Evolutionary conservation across 2,329 filamentous ascomycete genomes (phyloP).

Genomic region (Colletotrichum gloeosporioides): DNA sequence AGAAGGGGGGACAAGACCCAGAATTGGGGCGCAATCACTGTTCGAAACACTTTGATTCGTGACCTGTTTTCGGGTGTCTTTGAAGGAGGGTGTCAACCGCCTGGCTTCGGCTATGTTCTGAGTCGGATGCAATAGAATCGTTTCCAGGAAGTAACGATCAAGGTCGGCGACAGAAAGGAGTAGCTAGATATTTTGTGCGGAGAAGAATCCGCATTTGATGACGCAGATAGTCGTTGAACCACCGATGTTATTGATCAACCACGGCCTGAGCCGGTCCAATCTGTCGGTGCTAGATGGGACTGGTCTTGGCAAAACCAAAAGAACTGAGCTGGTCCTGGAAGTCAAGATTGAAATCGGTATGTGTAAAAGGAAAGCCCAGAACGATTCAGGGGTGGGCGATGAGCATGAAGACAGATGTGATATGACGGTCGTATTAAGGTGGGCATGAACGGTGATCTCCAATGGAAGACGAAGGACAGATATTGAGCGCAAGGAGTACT

Average conservation of each 20-base stretch:
- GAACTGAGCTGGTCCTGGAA: background rate
- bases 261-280: background rate
- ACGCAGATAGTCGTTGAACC: background rate
- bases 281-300: background rate
- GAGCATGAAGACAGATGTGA: slow-evolving; percentile 1
- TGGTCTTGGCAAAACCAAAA: background rate
- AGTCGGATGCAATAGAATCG: background rate
- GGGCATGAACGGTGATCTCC: background rate
- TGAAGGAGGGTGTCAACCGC: background rate
- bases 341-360: background rate
- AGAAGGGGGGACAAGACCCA: background rate
- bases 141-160: background rate
- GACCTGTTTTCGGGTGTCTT: background rate
- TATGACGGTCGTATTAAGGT: slow-evolving; percentile 13
- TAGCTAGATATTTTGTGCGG: background rate
- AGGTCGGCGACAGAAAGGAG: background rate
- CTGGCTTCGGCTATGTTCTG: background rate
- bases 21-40: background rate
- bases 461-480: background rate
- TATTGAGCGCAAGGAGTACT: background rate
- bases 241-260: background rate
- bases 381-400: background rate
- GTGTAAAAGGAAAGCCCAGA: background rate
- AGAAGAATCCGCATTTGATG: background rate
- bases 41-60: background rate